phyloP scores from a whole-genome alignment of 495 filamentous ascomycete species.

The Penicillium cataractarum region DNA sequence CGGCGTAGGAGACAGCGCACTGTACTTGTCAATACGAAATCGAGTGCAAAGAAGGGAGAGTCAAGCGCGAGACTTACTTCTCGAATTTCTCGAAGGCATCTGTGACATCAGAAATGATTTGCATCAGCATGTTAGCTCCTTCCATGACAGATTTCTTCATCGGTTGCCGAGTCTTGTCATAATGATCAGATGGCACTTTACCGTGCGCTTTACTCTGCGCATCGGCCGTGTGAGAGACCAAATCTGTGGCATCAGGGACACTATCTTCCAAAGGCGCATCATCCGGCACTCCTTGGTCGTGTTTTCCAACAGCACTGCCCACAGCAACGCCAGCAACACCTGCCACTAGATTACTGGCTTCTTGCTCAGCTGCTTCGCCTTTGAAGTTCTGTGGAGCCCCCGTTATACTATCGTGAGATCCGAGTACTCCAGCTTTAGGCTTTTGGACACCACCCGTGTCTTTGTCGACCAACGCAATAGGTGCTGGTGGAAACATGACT shows the following conservation, averaged over 20 bases:
- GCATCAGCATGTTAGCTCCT: conserved; percentile 74
- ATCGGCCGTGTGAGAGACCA: conserved; percentile 55
- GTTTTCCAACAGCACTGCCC: conserved; percentile 73
- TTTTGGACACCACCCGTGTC: conserved; percentile 72
- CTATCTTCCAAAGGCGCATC: conserved; percentile 45
- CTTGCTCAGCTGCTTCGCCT: conserved; percentile 83
- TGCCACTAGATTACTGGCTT: conserved; percentile 79
- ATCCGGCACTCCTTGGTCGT: conserved; percentile 56
- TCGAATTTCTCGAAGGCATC: conserved; percentile 81
- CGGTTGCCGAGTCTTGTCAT: conserved; percentile 82
- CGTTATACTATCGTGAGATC: conserved; percentile 74
- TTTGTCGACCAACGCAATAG: conserved; percentile 69
- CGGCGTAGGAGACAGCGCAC: conserved; percentile 71
- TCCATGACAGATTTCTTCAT: conserved; percentile 78
- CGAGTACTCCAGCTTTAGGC: conserved; percentile 73
- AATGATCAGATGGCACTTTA: conserved; percentile 43
- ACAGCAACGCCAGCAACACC: conserved; percentile 74
- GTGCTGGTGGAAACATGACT: conserved; percentile 76
- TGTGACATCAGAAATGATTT: conserved; percentile 68
- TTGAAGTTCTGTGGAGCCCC: conserved; percentile 82
- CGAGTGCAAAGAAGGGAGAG: not conserved
- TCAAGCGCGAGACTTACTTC: conserved; percentile 56
- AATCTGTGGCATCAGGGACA: conserved; percentile 65
- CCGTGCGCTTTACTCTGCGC: conserved; percentile 61
- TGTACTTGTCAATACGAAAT: conserved; percentile 27